phyloP scores from a whole-genome alignment of 2,329 filamentous ascomycete species.

The Microcyclospora tardicrescens region DNA sequence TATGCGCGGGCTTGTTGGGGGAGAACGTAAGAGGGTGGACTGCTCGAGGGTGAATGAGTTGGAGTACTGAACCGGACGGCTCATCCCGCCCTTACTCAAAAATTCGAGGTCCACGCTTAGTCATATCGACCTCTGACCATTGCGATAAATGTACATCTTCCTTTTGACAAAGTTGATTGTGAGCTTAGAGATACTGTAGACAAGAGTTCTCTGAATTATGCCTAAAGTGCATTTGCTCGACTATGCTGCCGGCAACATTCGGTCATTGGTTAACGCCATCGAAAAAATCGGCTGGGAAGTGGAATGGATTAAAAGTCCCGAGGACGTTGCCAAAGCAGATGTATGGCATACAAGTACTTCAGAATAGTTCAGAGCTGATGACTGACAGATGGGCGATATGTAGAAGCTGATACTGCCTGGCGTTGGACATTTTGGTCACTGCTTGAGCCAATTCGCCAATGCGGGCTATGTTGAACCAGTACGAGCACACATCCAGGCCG shows the following conservation, averaged over 20 bases:
- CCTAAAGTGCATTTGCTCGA: constrained; percentile 68
- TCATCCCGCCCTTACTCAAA: background rate
- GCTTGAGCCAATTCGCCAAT: constrained; percentile 66
- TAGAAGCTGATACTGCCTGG: constrained; percentile 91
- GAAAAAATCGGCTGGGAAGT: constrained; percentile 89
- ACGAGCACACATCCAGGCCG: constrained; percentile 65
- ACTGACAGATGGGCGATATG: constrained; percentile 15
- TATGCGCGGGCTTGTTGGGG: background rate
- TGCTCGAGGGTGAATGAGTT: background rate
- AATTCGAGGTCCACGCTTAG: background rate
- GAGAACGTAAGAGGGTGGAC: background rate
- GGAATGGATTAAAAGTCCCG: constrained; percentile 77
- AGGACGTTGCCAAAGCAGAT: constrained; percentile 73
- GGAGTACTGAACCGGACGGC: too few species aligned
- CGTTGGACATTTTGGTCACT: constrained; percentile 96
- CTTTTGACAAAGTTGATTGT: background rate
- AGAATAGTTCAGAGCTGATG: constrained; percentile 14
- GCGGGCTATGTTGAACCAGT: constrained; percentile 79
- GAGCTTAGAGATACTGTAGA: background rate
- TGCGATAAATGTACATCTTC: too few species aligned
- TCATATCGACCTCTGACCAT: background rate
- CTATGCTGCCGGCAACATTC: constrained; percentile 93
- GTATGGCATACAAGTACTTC: constrained; percentile 33
- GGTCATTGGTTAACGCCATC: constrained; percentile 92
- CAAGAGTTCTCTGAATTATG: constrained; percentile 34